A percentile compares a stretch with the other conserved stretches of the same genome.
phyloP scores from a whole-genome alignment of 371 early-diverging fungal species.

The Nematocida ausubeli region DNA sequence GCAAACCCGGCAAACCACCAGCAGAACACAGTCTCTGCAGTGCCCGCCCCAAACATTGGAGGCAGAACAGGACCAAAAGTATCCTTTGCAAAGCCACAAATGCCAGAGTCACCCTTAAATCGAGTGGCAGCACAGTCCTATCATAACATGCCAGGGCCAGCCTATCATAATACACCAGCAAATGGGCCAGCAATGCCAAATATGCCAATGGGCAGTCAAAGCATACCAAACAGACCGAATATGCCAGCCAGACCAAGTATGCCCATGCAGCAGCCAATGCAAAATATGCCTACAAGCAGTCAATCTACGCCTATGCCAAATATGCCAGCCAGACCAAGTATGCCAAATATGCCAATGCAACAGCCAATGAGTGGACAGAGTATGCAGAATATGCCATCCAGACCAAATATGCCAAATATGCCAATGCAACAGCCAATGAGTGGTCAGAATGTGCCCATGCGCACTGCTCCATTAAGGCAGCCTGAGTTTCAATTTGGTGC shows the following conservation, averaged over 20 bases:
- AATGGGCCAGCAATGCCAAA: neutral
- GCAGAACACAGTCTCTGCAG: neutral
- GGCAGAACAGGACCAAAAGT: constrained; percentile 8
- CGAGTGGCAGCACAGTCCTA: neutral
- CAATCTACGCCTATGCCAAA: neutral
- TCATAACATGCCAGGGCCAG: neutral
- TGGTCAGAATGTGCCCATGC: neutral
- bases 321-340: constrained; percentile 14
- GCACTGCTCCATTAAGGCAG: too few species aligned
- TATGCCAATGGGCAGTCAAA: neutral
- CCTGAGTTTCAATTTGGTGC: too few species aligned
- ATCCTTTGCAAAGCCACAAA: constrained; percentile 4
- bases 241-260: too few species aligned
- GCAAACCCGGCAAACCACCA: neutral
- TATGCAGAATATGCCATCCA: neutral
- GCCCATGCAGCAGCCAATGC: neutral
- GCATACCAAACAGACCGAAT: neutral
- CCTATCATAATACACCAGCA: neutral
- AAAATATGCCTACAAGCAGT: neutral
- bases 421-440: neutral
- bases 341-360: too few species aligned
- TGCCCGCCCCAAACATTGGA: constrained; percentile 9
- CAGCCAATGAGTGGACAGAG: neutral
- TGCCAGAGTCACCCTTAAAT: neutral
- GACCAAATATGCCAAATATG: too few species aligned